Evolutionary conservation across 768 basidiomycete species (phyloP), one percentile per base, ranked within the genome.

Genomic region (Serendipita sp.): DNA sequence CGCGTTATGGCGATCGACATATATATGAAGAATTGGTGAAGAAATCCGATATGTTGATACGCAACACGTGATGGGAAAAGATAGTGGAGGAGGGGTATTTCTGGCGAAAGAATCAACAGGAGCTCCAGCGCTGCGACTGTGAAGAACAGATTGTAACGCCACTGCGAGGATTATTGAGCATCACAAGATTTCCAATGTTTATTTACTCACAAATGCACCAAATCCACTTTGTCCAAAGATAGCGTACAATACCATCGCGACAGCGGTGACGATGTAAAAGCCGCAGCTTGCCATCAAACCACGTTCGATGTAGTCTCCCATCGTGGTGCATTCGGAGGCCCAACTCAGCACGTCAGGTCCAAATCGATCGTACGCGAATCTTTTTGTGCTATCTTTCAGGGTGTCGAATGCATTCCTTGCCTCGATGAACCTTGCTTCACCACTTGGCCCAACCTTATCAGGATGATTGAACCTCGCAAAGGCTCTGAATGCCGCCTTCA

Each of bases 301-400:
- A 11, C 79, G 80, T 35, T 77, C 76, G 62, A 92, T 74, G 67
- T 84, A 91, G 65, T 92, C 89, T 45, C 81, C 78, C 47, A 79
- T 75, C 0, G 87, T 89, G n/a, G 75, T 78, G 65, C 85, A 87
- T 23, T 83, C 77, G 10, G 56, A 30, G 18, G 76, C 78, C 88
- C 89, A 93, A 1, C 65, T 70, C 30, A 88, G 68, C 3, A 85
- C 86, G 36, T 83, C 83, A 10, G 88, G 84, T 0, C 91, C 91
- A 70, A 92, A 93, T 67, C 89, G 79, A 70, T 93, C 91, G 72
- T 93, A 93, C 0, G 89, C 91, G 76, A 91, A 92, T 58, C 90
- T 74, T 51, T 83, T 83, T 7, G 81, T 77, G 2, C 91, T 90
- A 68, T 89, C 79, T 71, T 85, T 89, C 32, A 93, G 73, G 1